Evolutionary conservation across 1,139 yeast genomes (phyloP), one percentile per base, ranked within the genome.

Genomic region (Taphrina pruni): DNA sequence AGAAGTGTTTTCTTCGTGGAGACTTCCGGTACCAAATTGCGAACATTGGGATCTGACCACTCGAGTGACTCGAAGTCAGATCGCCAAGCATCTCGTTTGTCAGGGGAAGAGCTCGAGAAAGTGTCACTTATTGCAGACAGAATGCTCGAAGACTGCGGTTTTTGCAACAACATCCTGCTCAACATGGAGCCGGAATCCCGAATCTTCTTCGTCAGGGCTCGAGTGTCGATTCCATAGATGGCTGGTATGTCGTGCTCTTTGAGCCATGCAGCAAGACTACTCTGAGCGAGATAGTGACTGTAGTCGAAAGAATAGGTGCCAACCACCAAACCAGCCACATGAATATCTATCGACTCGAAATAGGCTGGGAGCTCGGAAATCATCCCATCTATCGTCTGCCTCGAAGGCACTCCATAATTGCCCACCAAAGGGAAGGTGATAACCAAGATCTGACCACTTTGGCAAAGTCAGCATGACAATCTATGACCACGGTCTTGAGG

Each of bases 341-440:
- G 99, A 77, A 95, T 94, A 77, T 85, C 86, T 79, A 83, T 86
- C 71, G 97, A 90, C 82, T 95, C 99, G 77, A 95, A 94, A 81
- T 93, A 90, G 78, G 88, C 89, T 77, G 99, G 98, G 73, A 95
- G 80, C 69, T 86, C 84, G 64, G 89, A 87, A 70, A 89, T 86
- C 72, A 87, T 81, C 70, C 89, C 95, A 77, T 93, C 97, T 80
- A 81, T 82, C 76, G 86, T 82, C 69, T 86, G 82, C 75, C 96
- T 88, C 79, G 92, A 96, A 72, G 99, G 99, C 70, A 94, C 99
- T 86, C 99, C 99, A 79, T 95, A 95, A 83, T 95, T 95, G 79
- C 99, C 99, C 69, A 94, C 96, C 76, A 95, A 84, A 38, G 99
- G 99, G 79, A 87, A 93, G 71, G 99, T 95, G 80, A 95, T 89